These are phyloP conservation scores for Leishmania turanica DNA, from an alignment of 208 protist species.

Conservation along the genomic window DNA sequence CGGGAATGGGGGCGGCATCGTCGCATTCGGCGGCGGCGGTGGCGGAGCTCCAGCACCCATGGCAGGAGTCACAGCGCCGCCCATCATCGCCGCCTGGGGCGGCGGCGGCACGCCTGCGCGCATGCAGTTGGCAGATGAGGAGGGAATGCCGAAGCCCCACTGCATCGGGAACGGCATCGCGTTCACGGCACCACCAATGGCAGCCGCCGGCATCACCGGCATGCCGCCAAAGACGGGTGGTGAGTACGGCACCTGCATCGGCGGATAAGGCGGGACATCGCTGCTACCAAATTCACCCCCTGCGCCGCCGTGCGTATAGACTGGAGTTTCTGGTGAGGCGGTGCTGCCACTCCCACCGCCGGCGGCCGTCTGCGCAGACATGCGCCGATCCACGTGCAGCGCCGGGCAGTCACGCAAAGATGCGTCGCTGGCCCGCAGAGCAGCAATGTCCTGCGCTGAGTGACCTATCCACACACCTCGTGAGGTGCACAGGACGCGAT, in stretches of 20 bases:
- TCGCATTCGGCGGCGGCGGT: slow-evolving; percentile 12
- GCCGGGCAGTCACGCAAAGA: slow-evolving; percentile 22
- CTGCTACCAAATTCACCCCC: neutral
- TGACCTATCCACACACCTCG: slow-evolving; percentile 33
- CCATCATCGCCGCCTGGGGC: slow-evolving; percentile 12
- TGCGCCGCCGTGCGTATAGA: neutral
- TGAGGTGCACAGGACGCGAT: slow-evolving; percentile 33
- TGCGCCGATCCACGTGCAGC: slow-evolving; percentile 29
- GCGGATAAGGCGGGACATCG: neutral
- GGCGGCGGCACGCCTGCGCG: slow-evolving; percentile 14
- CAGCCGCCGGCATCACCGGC: slow-evolving; percentile 2
- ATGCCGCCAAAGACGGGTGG: slow-evolving; percentile 20
- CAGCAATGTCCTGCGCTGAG: slow-evolving; percentile 28
- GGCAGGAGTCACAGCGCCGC: slow-evolving; percentile 7
- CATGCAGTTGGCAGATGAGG: neutral
- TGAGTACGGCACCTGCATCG: neutral
- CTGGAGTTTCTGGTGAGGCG: neutral
- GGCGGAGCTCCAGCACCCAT: neutral
- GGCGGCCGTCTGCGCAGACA: slow-evolving; percentile 13
- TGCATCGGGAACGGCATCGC: slow-evolving; percentile 18
- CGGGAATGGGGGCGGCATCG: slow-evolving; percentile 42
- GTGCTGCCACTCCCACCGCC: neutral
- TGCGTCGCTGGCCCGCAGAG: slow-evolving; percentile 26
- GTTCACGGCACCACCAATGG: neutral
- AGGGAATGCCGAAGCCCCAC: slow-evolving; percentile 18